These are phyloP conservation scores for Tubosaeta brunneosetosa DNA, from an alignment of 768 basidiomycete species.

Conservation along the genomic window DNA sequence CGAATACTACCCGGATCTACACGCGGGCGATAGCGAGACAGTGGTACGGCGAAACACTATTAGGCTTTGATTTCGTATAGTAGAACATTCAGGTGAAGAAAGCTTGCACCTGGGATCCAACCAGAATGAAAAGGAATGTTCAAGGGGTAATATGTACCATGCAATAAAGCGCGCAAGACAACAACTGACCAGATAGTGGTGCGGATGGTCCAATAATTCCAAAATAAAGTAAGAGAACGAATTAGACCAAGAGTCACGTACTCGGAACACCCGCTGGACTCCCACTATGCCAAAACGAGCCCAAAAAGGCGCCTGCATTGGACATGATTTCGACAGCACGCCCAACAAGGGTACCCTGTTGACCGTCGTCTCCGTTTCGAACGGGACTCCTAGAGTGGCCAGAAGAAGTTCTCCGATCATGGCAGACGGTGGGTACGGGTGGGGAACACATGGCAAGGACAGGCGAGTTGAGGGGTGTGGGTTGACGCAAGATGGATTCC, in stretches of 20 bases:
- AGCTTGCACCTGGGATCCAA: conserved; percentile 13
- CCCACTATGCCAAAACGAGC: conserved; percentile 49
- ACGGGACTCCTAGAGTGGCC: conserved; percentile 23
- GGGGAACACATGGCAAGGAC: conserved; percentile 31
- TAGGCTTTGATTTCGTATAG: conserved; percentile 22
- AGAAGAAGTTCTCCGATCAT: conserved; percentile 17
- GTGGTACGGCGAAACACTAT: conserved; percentile 18
- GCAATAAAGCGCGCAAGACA: conserved; percentile 1
- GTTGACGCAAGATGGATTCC: conserved; percentile 37
- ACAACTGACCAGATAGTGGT: not conserved
- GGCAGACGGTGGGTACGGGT: conserved; percentile 6
- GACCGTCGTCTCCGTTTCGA: conserved; percentile 25
- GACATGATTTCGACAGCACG: conserved; percentile 77
- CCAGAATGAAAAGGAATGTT: conserved; percentile 11
- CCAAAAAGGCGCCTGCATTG: conserved; percentile 72
- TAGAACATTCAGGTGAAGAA: conserved; percentile 12
- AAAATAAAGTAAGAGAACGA: conserved; percentile 27
- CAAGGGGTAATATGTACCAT: conserved; percentile 27
- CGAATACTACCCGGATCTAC: conserved; percentile 5
- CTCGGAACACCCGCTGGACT: conserved; percentile 17
- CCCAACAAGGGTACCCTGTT: conserved; percentile 45
- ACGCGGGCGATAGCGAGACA: not conserved
- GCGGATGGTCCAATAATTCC: conserved; percentile 21
- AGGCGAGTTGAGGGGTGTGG: conserved; percentile 65
- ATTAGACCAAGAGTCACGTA: conserved; percentile 9